Evolutionary conservation across 2,329 filamentous ascomycete genomes (phyloP), one percentile per base, ranked within the genome.

Genomic region (Claviceps sp.): DNA sequence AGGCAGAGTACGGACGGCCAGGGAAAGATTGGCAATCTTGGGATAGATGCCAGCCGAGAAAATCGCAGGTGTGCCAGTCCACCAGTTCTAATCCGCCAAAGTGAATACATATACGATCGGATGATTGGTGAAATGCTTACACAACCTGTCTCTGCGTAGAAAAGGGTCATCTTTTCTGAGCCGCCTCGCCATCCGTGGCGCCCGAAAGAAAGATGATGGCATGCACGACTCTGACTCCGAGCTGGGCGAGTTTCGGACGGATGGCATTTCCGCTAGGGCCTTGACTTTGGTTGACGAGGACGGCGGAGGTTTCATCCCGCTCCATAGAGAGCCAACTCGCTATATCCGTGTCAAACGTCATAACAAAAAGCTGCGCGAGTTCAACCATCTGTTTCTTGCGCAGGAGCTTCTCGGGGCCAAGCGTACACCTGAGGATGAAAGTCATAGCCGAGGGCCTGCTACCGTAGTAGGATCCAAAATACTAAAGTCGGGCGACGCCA

Each of bases 141-240:
- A 59, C 40, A 58, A 47, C 11, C 29, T 46, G 22, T 22, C 20
- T 38, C 26, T 38, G 5, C 49, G 36, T 40, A 95, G 86, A 67
- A 96, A 95, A 71, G 85, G 86, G 29, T 80, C 85, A 17, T 95
- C 89, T 14, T 95, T 98, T 64, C 78, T 98, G 29, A 94, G 88
- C 66, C 86, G 89, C 51, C 76, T 84, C 51, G 76, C 75, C 60
- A 82, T 97, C 66, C 80, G 82, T 38, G 77, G 78, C 55, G 77
- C 76, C 54, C 89, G 88, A 71, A 94, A 85, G 68, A 88, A 86
- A 63, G 79, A 80, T 54, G 71, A 76, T 52, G 73, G 74, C 43
- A 64, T 69, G 50, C 73, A 74, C 49, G 79, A 82, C 57, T 80
- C 84, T 67, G 83, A 79, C 60, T 88, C 85, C 1, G 87, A 90